These are phyloP conservation scores for Asclepias syriaca DNA, from an alignment of 257 asterid genomes.

Conservation along the genomic window DNA sequence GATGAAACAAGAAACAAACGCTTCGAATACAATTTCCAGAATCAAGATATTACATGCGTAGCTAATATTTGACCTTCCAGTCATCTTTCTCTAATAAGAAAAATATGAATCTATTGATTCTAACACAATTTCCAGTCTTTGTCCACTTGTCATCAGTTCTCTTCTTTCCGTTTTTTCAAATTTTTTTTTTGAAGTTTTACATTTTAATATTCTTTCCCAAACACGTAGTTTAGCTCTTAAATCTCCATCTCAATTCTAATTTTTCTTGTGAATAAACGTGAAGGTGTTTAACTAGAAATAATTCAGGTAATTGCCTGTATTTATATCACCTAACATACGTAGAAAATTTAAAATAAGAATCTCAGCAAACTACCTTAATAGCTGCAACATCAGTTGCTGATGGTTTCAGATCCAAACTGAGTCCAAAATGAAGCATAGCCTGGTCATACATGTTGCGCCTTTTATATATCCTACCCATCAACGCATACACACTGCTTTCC, in stretches of 20 bases:
- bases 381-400: slow-evolving; percentile 92
- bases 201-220: no score
- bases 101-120: neutral
- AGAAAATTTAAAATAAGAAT: slow-evolving; percentile 2
- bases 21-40: neutral
- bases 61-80: neutral
- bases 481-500: slow-evolving; percentile 87
- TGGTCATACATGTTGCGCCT: slow-evolving; percentile 57
- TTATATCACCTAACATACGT: neutral
- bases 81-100: neutral
- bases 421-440: slow-evolving; percentile 95
- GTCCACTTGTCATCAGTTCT: neutral
- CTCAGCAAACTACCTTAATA: slow-evolving; percentile 59
- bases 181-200: no score
- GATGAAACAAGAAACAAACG: neutral
- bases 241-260: neutral
- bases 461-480: slow-evolving; percentile 93
- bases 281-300: neutral
- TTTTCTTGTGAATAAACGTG: neutral
- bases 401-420: slow-evolving; percentile 92
- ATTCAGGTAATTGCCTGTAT: neutral
- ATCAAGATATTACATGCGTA: neutral
- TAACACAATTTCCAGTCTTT: neutral
- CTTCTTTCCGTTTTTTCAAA: neutral
- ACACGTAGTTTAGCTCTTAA: no score